Evolutionary conservation across 805 yeast genomes (phyloP).

Genomic region (Wickerhamiella bombiphila): DNA sequence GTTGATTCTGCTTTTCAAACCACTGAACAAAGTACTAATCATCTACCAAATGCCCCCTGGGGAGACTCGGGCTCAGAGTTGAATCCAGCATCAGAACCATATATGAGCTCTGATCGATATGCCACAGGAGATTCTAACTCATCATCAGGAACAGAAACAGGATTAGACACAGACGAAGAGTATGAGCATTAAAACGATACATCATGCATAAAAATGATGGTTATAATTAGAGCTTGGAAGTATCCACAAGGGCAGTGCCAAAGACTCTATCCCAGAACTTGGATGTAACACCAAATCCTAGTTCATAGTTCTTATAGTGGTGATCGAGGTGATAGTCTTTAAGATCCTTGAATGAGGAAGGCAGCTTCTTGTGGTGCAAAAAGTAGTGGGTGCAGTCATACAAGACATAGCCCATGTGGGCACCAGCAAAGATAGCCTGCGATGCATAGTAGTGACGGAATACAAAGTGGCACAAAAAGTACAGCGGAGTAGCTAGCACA

Average conservation of each 20-base stretch:
- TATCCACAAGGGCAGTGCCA: conserved; percentile 48
- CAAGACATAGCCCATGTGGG: conserved; percentile 79
- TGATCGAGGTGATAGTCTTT: conserved; percentile 92
- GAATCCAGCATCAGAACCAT: too few species aligned
- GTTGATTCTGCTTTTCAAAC: too few species aligned
- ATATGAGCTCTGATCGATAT: too few species aligned
- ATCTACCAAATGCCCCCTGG: too few species aligned
- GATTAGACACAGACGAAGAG: too few species aligned
- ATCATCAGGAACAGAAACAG: too few species aligned
- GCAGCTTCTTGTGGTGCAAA: conserved; percentile 77
- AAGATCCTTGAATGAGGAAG: conserved; percentile 56
- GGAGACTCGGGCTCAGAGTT: too few species aligned
- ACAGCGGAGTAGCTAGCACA: conserved; percentile 63
- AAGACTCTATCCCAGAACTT: conserved; percentile 90
- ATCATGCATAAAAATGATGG: too few species aligned
- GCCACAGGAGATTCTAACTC: too few species aligned
- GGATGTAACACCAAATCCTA: conserved; percentile 93
- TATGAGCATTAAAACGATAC: too few species aligned
- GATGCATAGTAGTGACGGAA: conserved; percentile 68
- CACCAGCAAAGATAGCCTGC: conserved; percentile 90
- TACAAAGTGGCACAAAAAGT: conserved; percentile 55
- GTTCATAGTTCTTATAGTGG: conserved; percentile 91
- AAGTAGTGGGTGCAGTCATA: conserved; percentile 93
- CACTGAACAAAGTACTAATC: too few species aligned
- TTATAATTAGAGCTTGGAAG: conserved; percentile 7